Conservation (phyloP, 192 early-diverging fungal genomes). For the Umbelopsis isabellina region DNA sequence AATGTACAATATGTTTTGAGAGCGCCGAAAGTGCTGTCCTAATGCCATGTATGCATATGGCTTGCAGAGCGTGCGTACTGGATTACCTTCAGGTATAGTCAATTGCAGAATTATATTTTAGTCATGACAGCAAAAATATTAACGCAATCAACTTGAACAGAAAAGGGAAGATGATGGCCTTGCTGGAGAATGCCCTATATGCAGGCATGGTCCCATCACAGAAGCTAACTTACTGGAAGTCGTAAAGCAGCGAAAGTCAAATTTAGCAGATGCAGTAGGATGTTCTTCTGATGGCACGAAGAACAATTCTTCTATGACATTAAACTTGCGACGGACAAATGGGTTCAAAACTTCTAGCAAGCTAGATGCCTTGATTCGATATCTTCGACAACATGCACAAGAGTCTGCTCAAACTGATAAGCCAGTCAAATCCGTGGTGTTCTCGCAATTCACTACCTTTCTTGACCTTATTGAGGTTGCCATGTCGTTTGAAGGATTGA, state of each 20-base stretch:
- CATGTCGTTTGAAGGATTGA: constrained; percentile 56
- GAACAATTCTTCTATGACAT: background rate
- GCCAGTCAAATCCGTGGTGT: constrained; percentile 79
- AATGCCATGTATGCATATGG: constrained; percentile 61
- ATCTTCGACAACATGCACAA: constrained; percentile 36
- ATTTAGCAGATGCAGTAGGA: background rate
- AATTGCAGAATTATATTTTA: background rate
- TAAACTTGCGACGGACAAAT: constrained; percentile 29
- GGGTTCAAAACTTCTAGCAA: constrained; percentile 45
- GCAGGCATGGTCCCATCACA: constrained; percentile 51
- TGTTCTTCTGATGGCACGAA: background rate
- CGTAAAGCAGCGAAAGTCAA: constrained; percentile 6
- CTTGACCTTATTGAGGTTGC: constrained; percentile 71
- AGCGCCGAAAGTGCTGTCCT: constrained; percentile 48
- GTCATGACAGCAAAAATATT: background rate
- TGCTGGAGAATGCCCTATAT: constrained; percentile 57
- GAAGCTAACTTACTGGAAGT: constrained; percentile 50
- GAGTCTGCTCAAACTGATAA: background rate
- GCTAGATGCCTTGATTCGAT: constrained; percentile 49
- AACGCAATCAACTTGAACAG: constrained; percentile 26
- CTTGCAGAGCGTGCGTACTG: constrained; percentile 54
- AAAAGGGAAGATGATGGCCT: constrained; percentile 47
- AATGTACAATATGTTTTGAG: constrained; percentile 64
- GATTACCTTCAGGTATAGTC: constrained; percentile 53
- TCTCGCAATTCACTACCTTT: constrained; percentile 93